Base-by-base conservation (phyloP, 1,284 basidiomycete species). In the Coniophora puteana region DNA sequence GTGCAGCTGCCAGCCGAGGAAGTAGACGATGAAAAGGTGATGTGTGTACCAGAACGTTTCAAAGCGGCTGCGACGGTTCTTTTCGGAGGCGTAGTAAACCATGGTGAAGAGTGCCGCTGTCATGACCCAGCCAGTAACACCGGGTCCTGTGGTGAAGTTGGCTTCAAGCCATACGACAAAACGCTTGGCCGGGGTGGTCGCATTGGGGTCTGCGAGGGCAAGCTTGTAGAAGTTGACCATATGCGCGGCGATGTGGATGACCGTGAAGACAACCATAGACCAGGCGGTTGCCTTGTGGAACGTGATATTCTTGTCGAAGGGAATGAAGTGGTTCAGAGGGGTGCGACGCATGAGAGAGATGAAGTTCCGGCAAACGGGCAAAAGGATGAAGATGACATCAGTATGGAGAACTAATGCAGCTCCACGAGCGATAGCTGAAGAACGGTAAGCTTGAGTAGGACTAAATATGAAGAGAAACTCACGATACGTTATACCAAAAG, bases 71-170 rank as follows among this genome's bases (percentile, higher is more conserved):
- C 80, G 72, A 41, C 83, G 76, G 14, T 75, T 69, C 67, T 87
- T 92, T 66, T 93, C 90, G 52, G 78, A 71, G 1, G 91, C 85
- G 55, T 79, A 93, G 68, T 68, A 91, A 28, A 88, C 84, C 77
- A 94, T 94, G 49, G 83, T 62, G 11, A 65, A 78, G 3, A 94
- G 73, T 12, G 69, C 68, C 26, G 63, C 67, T 11, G 78, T 82
- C 92, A 95, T 94, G 54, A 93, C 77, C 92, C 92, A 95, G 2
- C 92, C 92, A 1, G 92, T 94, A n/a, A 72, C 65, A 46, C 88
- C 89, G 1, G 92, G 90, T n/a, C 90, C 91, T 0, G 89, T 93
- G 26, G 74, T 65, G 61, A 93, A 92, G 66, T 92, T 92, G 46
- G 78, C 78, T 5, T 59, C 54, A 31, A 94, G 61, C 71, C 91